Evolutionary conservation across 495 filamentous ascomycete genomes (phyloP).

Genomic region (Aspergillus ostianus): DNA sequence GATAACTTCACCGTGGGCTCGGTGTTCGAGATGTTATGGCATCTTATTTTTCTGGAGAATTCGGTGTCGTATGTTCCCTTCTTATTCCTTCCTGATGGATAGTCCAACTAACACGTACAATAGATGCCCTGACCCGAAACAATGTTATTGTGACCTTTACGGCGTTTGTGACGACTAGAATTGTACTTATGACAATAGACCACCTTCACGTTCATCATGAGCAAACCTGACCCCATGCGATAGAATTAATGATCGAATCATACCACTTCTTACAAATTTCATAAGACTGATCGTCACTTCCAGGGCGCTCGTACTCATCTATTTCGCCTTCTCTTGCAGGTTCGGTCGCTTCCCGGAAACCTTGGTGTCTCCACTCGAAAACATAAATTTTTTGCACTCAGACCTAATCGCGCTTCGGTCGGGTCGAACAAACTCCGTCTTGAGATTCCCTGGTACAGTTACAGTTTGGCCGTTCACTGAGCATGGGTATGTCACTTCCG

Average conservation of each 20-base stretch:
- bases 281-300: neutral
- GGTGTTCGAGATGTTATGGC: slow-evolving; percentile 65
- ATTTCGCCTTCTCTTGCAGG: too few species aligned
- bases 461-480: too few species aligned
- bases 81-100: neutral
- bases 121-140: slow-evolving; percentile 11
- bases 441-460: too few species aligned
- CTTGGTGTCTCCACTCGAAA: too few species aligned
- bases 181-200: neutral
- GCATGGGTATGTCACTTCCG: too few species aligned
- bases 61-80: slow-evolving; percentile 6
- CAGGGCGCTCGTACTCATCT: too few species aligned
- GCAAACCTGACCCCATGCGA: neutral
- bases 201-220: neutral
- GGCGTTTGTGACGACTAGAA: slow-evolving; percentile 4
- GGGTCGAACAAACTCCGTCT: too few species aligned
- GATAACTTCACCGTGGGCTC: slow-evolving; percentile 50
- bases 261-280: neutral
- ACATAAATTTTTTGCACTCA: too few species aligned
- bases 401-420: too few species aligned
- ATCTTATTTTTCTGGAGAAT: slow-evolving; percentile 46
- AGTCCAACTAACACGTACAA: neutral
- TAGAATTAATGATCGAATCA: neutral
- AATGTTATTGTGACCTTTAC: slow-evolving; percentile 16
- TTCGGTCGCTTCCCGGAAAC: too few species aligned